Evolutionary conservation across 2,329 filamentous ascomycete species (phyloP).

Genomic region (Mycosphaerella sp.): DNA sequence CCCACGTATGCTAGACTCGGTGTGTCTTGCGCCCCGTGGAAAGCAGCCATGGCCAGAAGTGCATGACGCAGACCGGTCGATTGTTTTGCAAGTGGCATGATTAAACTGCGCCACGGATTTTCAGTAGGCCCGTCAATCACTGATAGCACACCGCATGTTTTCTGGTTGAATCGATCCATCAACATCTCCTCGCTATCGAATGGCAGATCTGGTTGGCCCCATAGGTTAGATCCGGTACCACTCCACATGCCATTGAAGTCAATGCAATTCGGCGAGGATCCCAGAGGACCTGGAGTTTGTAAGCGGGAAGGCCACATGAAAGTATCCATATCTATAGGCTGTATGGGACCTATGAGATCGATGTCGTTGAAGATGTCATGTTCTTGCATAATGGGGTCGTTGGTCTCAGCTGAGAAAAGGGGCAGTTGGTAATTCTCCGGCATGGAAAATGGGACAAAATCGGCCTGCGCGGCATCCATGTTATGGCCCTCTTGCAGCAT

Average conservation of each 20-base stretch:
- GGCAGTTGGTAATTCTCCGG: constrained; percentile 27
- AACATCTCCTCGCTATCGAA: constrained; percentile 52
- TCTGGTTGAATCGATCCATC: constrained; percentile 56
- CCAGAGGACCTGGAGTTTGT: constrained; percentile 14
- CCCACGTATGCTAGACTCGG: constrained; percentile 55
- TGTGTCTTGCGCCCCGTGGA: constrained; percentile 56
- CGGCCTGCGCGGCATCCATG: constrained; percentile 13
- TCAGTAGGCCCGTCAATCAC: constrained; percentile 63
- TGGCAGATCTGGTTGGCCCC: constrained; percentile 27
- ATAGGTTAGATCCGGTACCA: neutral
- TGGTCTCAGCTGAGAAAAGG: constrained; percentile 15
- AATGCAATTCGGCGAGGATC: neutral
- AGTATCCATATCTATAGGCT: constrained; percentile 11
- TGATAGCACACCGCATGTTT: constrained; percentile 65
- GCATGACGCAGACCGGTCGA: constrained; percentile 63
- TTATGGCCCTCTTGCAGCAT: constrained; percentile 23
- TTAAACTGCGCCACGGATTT: constrained; percentile 64
- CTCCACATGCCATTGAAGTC: constrained; percentile 6
- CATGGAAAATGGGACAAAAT: constrained; percentile 28
- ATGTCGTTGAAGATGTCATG: constrained; percentile 18
- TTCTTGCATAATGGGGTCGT: constrained; percentile 21
- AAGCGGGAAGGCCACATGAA: constrained; percentile 19
- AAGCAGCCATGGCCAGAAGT: constrained; percentile 62
- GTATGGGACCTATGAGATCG: constrained; percentile 16
- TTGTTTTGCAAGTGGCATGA: constrained; percentile 62